Base-by-base conservation (phyloP, 1,284 basidiomycete species). In the Ceratorhiza oryzae-sativae region DNA sequence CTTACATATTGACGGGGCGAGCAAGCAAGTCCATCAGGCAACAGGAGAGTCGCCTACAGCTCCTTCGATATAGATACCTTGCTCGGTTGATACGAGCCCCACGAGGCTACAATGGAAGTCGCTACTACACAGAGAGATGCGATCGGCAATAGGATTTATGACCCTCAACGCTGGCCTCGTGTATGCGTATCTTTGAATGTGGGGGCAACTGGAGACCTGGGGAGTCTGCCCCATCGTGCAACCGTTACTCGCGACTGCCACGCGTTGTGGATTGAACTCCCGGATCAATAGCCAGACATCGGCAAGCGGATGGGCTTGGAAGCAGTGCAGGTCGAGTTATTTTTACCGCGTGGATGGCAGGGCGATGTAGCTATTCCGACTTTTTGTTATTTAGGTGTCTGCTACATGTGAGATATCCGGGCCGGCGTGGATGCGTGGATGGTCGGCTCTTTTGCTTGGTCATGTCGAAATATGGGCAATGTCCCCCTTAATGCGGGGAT, bases 101-200 rank as follows among this genome's bases (percentile, higher is more conserved):
- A 32, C 27, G 53, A 55, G 53, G 53, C 53, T 23, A 55, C 53
- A 55, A 55, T 25, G 53, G 53, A 55, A 55, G 42, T 45, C 9
- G 42, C n/a, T 45, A 18, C 42, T 45, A 45, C 15, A 18, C 15
- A 8, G n/a, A 13, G 53, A 15, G 10, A n/a, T 13, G 27, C 53
- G 13, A 55, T 32, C 15, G 15, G 27, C 53, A 32, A n/a, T 8
- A 32, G 27, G 34, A 6, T 10, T 5, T n/a, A 32, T 30, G 49
- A 45, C n/a, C n/a, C 15, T 18, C 42, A 45, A 3, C n/a, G 9
- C 4, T 12, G 18, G 15, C 42, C 42, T 45, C 42, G 42, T 45
- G 42, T 45, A 45, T 45, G 42, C 32, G 25, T 30, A 32, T 23
- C 53, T 34, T 55, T 6, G 27, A 32, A 30, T 13, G 13, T 34